Evolutionary conservation across 1,139 yeast species (phyloP).

Genomic region (Hyphopichia burtonii): DNA sequence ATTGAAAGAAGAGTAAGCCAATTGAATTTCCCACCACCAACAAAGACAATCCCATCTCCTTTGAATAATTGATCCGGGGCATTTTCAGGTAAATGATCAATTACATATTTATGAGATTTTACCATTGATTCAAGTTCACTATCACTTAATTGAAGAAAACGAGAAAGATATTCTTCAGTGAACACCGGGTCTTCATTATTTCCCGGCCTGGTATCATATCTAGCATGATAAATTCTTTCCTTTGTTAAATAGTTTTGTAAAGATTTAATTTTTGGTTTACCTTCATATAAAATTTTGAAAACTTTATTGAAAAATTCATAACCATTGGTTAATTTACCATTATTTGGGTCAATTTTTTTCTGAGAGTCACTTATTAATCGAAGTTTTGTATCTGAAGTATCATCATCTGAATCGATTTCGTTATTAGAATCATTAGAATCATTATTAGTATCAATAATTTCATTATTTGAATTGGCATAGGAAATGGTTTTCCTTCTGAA

Average conservation of each 20-base stretch:
- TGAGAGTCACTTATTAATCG: conserved; percentile 12
- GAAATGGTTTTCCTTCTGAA: conserved; percentile 17
- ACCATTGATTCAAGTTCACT: conserved; percentile 48
- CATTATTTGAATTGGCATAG: conserved; percentile 11
- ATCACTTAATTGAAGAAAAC: conserved; percentile 52
- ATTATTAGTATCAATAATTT: background rate
- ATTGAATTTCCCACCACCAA: conserved; percentile 79
- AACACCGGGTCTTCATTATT: conserved; percentile 20
- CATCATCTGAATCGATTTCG: background rate
- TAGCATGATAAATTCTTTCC: conserved; percentile 48
- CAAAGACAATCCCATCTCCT: conserved; percentile 80
- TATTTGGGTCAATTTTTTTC: conserved; percentile 11
- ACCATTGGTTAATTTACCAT: conserved; percentile 17
- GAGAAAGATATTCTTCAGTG: conserved; percentile 48
- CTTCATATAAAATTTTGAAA: conserved; percentile 35
- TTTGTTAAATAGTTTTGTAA: conserved; percentile 35
- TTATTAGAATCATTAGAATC: conserved; percentile 1
- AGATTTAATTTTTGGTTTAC: conserved; percentile 34
- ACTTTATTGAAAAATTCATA: conserved; percentile 33
- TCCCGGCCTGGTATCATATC: conserved; percentile 39
- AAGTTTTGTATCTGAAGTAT: conserved; percentile 9
- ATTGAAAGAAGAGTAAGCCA: conserved; percentile 70
- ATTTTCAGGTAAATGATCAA: conserved; percentile 46
- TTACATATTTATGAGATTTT: conserved; percentile 52
- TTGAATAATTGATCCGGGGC: conserved; percentile 49